phyloP scores from a whole-genome alignment of 192 early-diverging fungal species.

The Coemansia sp. region DNA sequence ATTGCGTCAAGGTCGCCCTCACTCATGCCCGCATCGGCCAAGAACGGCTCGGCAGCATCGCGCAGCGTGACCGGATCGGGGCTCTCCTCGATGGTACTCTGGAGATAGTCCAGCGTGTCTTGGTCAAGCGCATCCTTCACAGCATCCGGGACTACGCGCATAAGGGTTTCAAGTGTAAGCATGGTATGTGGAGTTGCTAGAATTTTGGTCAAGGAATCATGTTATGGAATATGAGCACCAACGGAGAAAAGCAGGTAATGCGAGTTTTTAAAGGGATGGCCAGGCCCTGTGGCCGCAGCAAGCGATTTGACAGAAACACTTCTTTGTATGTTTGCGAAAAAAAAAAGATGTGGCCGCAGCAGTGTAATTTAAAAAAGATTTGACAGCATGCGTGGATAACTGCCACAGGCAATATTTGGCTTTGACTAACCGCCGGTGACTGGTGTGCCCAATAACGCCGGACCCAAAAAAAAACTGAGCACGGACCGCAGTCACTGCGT shows the following conservation, averaged over 20 bases:
- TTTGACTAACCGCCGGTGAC: background rate
- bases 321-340: background rate
- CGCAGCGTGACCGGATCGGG: slow-evolving; percentile 48
- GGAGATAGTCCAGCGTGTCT: slow-evolving; percentile 54
- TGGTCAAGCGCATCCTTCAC: slow-evolving; percentile 43
- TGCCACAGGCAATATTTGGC: background rate
- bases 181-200: slow-evolving; percentile 11
- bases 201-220: background rate
- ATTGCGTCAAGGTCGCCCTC: slow-evolving; percentile 52
- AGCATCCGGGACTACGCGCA: slow-evolving; percentile 25
- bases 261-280: background rate
- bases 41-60: slow-evolving; percentile 63
- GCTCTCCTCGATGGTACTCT: slow-evolving; percentile 42
- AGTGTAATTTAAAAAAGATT: background rate
- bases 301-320: background rate
- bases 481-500: too few species aligned
- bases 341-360: slow-evolving; percentile 7
- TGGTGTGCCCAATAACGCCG: background rate
- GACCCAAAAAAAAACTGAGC: background rate
- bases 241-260: background rate
- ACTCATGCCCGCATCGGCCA: slow-evolving; percentile 60
- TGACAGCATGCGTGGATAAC: background rate
- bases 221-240: background rate
- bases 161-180: slow-evolving; percentile 22
- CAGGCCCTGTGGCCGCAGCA: slow-evolving; percentile 5